Evolutionary conservation across 305 asterid genomes (phyloP).

Genomic region (Fraxinus ornus): DNA sequence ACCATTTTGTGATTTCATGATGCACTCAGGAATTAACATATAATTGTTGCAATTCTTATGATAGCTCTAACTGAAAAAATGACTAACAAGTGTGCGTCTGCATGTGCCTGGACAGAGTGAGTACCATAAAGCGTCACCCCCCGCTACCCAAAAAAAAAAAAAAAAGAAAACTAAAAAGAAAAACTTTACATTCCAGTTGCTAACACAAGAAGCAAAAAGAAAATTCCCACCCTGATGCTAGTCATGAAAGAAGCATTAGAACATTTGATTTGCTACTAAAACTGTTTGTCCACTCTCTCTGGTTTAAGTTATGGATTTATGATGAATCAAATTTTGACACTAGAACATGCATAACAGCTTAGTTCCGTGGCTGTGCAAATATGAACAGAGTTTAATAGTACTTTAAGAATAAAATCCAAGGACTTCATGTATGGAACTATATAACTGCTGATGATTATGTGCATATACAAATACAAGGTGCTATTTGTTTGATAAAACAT

Average conservation of each 20-base stretch:
- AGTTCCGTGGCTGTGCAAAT: slow-evolving; percentile 1
- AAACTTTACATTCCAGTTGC: background rate
- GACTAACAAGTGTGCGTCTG: background rate
- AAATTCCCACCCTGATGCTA: background rate
- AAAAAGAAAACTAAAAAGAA: no score
- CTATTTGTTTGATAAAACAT: background rate
- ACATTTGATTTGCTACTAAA: slow-evolving; percentile 4
- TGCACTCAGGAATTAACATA: background rate
- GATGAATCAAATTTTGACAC: slow-evolving; percentile 2
- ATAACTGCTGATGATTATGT: background rate
- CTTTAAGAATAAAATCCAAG: background rate
- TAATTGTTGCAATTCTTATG: background rate
- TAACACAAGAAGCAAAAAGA: background rate
- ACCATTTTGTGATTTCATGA: background rate
- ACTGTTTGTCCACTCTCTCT: background rate
- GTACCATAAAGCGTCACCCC: background rate
- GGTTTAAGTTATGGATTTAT: background rate
- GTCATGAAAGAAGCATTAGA: background rate
- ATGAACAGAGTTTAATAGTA: background rate
- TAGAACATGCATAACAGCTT: slow-evolving; percentile 2
- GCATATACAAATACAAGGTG: slow-evolving; percentile 6
- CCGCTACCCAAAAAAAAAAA: background rate
- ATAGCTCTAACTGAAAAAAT: background rate
- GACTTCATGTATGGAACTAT: background rate
- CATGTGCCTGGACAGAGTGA: background rate